Evolutionary conservation across 2,329 filamentous ascomycete genomes (phyloP).

Genomic region (Chaetothyriales sp.): DNA sequence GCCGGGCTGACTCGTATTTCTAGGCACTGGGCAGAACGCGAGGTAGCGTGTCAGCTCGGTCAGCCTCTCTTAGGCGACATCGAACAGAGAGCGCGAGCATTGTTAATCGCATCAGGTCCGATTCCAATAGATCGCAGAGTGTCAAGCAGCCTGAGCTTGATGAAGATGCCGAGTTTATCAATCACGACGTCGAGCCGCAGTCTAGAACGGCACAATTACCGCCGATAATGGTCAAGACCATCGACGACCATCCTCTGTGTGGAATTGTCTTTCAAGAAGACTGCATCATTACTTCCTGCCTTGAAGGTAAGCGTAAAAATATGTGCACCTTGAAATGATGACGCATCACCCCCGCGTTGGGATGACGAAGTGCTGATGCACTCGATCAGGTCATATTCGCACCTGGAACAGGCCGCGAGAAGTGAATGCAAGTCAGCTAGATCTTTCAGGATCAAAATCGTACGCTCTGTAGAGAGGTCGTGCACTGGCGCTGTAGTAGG

Average conservation of each 20-base stretch:
- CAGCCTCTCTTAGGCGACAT: conserved; percentile 36
- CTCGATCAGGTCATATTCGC: conserved; percentile 51
- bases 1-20: background rate
- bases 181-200: conserved; percentile 74
- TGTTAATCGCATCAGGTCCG: conserved; percentile 50
- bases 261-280: conserved; percentile 93
- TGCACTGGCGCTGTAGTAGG: no score
- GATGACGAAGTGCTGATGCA: conserved; percentile 6
- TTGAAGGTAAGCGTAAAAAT: conserved; percentile 55
- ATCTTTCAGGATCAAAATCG: conserved; percentile 10
- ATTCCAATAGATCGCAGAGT: conserved; percentile 43
- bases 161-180: conserved; percentile 47
- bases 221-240: conserved; percentile 73
- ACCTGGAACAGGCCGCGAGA: conserved; percentile 57
- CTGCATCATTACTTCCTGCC: conserved; percentile 82
- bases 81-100: conserved; percentile 50
- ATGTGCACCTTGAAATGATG: conserved; percentile 22
- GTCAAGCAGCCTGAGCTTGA: conserved; percentile 23
- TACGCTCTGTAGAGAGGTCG: background rate
- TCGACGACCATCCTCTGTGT: conserved; percentile 74
- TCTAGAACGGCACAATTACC: conserved; percentile 73
- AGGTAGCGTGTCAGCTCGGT: conserved; percentile 36
- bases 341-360: background rate
- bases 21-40: conserved; percentile 23
- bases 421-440: conserved; percentile 24